phyloP scores from a whole-genome alignment of 2,329 filamentous ascomycete genomes.

The Penicillium janthinellum region DNA sequence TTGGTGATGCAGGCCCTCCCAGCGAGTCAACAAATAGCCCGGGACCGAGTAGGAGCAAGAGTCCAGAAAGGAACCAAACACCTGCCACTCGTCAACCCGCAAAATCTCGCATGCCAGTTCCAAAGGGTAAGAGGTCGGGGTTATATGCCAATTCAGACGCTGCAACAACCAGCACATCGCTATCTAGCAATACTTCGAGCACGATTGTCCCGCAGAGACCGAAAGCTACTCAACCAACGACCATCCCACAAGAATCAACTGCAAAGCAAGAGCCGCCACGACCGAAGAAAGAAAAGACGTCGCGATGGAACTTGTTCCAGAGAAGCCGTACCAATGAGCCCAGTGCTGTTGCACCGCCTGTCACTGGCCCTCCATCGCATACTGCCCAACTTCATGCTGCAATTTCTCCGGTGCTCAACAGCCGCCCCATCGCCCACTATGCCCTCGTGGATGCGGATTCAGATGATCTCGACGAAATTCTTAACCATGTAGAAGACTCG shows the following conservation, averaged over 20 bases:
- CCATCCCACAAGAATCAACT: constrained; percentile 21
- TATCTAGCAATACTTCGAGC: constrained; percentile 25
- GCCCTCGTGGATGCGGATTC: constrained; percentile 55
- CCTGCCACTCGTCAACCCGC: not conserved
- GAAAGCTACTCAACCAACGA: constrained; percentile 6
- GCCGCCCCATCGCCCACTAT: constrained; percentile 59
- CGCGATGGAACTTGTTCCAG: constrained; percentile 63
- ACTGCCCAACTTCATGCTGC: constrained; percentile 43
- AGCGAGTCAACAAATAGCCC: constrained; percentile 8
- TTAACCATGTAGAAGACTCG: constrained; percentile 42
- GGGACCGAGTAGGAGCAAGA: constrained; percentile 4
- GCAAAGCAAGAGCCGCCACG: constrained; percentile 36
- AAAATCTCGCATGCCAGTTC: constrained; percentile 28
- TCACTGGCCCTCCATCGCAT: constrained; percentile 8
- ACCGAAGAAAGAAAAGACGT: constrained; percentile 38
- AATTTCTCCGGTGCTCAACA: constrained; percentile 40
- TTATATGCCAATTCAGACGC: constrained; percentile 27
- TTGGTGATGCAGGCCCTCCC: constrained; percentile 19
- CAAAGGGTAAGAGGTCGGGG: constrained; percentile 21
- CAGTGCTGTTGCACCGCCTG: constrained; percentile 29
- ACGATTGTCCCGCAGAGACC: constrained; percentile 9
- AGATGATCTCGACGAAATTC: constrained; percentile 43
- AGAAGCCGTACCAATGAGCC: constrained; percentile 35
- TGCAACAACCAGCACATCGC: constrained; percentile 24
- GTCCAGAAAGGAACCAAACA: constrained; percentile 10